Conservation (phyloP, 2,329 filamentous ascomycete genomes). For the Penicillium sp. region DNA sequence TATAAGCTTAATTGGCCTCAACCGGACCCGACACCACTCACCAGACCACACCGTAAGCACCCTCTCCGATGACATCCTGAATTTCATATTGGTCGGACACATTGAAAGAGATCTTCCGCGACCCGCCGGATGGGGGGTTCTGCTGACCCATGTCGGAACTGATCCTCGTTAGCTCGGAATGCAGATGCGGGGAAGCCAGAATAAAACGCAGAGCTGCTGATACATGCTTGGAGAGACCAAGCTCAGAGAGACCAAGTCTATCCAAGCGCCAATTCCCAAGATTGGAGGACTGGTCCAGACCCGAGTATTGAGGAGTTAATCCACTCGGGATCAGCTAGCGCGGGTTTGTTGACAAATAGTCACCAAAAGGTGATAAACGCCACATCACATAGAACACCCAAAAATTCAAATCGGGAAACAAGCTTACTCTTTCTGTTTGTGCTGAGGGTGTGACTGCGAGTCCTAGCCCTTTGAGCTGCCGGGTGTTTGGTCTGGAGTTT, state of each 20-base stretch:
- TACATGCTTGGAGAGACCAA: not conserved
- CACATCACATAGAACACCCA: not conserved
- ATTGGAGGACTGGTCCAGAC: not conserved
- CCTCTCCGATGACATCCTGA: conserved; percentile 97
- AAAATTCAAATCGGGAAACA: not conserved
- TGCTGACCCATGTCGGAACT: conserved; percentile 43
- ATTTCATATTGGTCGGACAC: conserved; percentile 99
- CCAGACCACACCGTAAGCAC: conserved; percentile 98
- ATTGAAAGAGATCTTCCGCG: conserved; percentile 98
- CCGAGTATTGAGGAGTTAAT: not conserved
- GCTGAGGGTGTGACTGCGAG: not conserved
- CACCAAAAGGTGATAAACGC: not conserved
- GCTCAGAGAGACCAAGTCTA: not conserved
- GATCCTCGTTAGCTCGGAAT: conserved; percentile 12
- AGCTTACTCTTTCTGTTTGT: not conserved
- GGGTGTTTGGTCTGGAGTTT: not conserved
- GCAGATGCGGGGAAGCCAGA: not conserved
- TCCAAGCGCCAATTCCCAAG: not conserved
- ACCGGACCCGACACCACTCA: conserved; percentile 52
- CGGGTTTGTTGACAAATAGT: not conserved
- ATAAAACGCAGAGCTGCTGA: not conserved
- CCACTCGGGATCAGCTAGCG: not conserved
- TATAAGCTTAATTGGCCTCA: not conserved
- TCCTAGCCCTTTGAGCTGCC: not conserved
- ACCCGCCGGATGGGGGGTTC: conserved; percentile 53